Conservation (phyloP, 331 rosid genomes). For the Prunus yedoensis region DNA sequence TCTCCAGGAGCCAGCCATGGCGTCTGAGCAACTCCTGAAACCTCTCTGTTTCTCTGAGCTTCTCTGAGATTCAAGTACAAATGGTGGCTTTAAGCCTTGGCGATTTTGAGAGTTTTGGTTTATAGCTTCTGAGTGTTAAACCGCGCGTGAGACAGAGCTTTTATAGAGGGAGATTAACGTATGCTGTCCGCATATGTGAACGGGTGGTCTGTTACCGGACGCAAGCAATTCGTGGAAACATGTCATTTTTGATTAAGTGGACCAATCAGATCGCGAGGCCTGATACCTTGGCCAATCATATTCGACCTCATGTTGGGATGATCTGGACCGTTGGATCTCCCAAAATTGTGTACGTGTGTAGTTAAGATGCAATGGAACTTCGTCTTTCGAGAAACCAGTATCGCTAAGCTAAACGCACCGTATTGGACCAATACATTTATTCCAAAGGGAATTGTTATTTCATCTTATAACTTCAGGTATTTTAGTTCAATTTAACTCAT, state of each 20-base stretch:
- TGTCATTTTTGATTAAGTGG: conserved; percentile 68
- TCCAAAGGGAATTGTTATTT: background rate
- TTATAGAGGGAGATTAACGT: conserved; percentile 37
- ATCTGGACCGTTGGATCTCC: conserved; percentile 37
- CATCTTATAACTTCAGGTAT: background rate
- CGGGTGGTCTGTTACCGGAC: background rate
- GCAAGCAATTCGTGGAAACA: conserved; percentile 34
- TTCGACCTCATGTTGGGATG: conserved; percentile 46
- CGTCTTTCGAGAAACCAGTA: background rate
- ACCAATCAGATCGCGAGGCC: conserved; percentile 41
- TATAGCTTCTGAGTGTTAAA: background rate
- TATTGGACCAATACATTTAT: background rate
- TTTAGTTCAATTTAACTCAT: background rate
- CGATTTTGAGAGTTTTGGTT: background rate
- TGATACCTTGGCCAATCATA: conserved; percentile 41
- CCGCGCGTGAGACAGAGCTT: conserved; percentile 27
- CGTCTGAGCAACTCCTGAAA: background rate
- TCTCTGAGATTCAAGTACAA: conserved; percentile 8
- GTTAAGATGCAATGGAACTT: background rate
- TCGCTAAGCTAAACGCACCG: background rate
- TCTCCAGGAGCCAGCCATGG: conserved; percentile 73
- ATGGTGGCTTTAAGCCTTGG: background rate
- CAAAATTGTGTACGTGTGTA: conserved; percentile 7
- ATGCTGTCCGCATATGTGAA: conserved; percentile 15
- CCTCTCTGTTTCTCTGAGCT: background rate